Evolutionary conservation across 768 basidiomycete genomes (phyloP).

Genomic region (Trichaptum fuscoviolaceum): DNA sequence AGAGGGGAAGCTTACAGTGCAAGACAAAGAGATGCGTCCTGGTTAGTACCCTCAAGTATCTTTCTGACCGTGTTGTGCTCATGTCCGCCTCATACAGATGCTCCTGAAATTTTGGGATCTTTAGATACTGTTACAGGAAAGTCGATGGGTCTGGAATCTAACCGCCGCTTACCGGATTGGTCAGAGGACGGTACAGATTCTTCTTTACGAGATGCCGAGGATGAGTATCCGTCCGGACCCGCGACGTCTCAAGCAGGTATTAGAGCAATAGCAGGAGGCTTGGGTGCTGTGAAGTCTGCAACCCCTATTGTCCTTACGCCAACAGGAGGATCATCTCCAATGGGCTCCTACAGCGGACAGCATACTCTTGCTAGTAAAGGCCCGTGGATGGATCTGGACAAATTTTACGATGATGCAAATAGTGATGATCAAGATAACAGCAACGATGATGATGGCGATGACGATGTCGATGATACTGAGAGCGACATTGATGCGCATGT

Average conservation of each 20-base stretch:
- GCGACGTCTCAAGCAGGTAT: constrained; percentile 38
- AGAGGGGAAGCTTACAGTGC: constrained; percentile 57
- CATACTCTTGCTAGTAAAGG: constrained; percentile 28
- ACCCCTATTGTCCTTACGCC: constrained; percentile 55
- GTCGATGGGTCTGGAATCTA: constrained; percentile 40
- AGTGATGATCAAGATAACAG: constrained; percentile 20
- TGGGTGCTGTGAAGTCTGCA: constrained; percentile 23
- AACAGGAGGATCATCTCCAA: constrained; percentile 38
- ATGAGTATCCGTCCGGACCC: constrained; percentile 39
- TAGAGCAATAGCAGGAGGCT: constrained; percentile 20
- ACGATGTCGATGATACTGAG: constrained; percentile 15
- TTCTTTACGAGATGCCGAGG: constrained; percentile 62
- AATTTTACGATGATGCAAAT: constrained; percentile 48
- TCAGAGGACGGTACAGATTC: constrained; percentile 80
- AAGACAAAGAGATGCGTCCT: constrained; percentile 33
- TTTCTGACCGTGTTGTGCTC: not conserved
- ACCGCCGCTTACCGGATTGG: constrained; percentile 71
- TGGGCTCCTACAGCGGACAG: constrained; percentile 29
- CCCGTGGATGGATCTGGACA: constrained; percentile 58
- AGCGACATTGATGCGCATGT: constrained; percentile 13
- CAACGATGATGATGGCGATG: constrained; percentile 17
- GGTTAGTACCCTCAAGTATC: constrained; percentile 13
- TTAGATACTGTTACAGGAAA: constrained; percentile 57
- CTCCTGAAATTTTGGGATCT: constrained; percentile 54
- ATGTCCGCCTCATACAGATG: constrained; percentile 18